Base-by-base conservation (phyloP, 176 grass and related monocot genomes). In the Ampelocalamus luodianensis region DNA sequence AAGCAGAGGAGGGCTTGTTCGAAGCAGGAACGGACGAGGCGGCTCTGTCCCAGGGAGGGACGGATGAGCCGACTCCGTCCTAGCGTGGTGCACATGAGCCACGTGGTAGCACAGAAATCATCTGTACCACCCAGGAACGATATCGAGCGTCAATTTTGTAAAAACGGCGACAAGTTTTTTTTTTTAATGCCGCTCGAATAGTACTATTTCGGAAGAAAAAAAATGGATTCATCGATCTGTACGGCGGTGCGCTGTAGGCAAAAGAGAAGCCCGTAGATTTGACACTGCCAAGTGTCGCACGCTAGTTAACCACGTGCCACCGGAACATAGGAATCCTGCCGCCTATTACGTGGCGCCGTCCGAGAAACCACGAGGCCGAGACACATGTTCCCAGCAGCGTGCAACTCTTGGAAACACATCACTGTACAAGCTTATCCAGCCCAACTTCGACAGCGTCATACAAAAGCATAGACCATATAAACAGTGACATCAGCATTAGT, bases 271-370 rank as follows among this genome's bases (percentile, higher is more conserved):
- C 48, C 15, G 38, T 44, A 5, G 34, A 8, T 14, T 44, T 18
- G 58, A 50, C 7, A 13, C 12, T 39, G 84, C 50, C 89, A 87
- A 80, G 85, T 87, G 89, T 80, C 51, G n/a, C 24, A 0, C 23
- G 10, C 4, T 23, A 5, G 40, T 44, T 4, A 42, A 79, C 76
- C 80, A 90, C 80, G 80, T 87, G 80, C 80, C 79, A 22, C 22
- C 18, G 10, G 27, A 78, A 10, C 5, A 58, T 40, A 5, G 40
- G 29, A 59, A 15, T 6, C 22, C 27, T 80, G 43, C 78, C 83
- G 71, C 65, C 15, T 40, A 13, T 10, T 53, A 20, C 72, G 39
- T 72, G 27, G 65, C 49, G 40, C 17, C 14, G 56, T 29, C 78
- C 24, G 26, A 76, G 46, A 8, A 10, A 27, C 36, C 34, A 2